Base-by-base conservation (phyloP, 208 protist species). In the Kentomonas sorsogonicus region DNA sequence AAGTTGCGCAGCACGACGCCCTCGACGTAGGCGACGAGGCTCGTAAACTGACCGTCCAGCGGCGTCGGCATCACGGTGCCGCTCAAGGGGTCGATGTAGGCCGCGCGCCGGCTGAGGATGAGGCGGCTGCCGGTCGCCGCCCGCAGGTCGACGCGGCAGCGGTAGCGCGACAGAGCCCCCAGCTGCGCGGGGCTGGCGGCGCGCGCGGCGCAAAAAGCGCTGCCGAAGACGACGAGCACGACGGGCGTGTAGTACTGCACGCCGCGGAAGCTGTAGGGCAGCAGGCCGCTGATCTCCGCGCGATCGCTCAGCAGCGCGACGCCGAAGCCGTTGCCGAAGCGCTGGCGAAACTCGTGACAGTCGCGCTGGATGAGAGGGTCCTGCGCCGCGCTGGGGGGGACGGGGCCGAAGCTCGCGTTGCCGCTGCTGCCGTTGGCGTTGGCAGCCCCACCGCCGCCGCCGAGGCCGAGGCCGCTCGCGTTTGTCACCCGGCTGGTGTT, bases 181-280 rank as follows among this genome's bases (percentile, higher is more conserved):
- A n/a, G 34, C 30, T 30, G 10, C n/a, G 20, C 5, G 9, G 41
- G 3, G 3, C 11, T 4, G 10, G 55, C 2, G 39, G 41, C 1
- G 26, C 2, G 25, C 16, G 15, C 13, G 9, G 5, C 3, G 1
- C 44, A 1, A 10, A 9, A 34, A 16, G 36, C 29, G 0, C 62
- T 63, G 16, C 64, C 63, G 68, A 66, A 69, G 50, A 89, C 47
- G 50, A 70, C 63, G 7, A 92, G 61, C 40, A 92, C 74, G 6
- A 92, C 72, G 10, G 85, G 85, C 1, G 85, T 87, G 61, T 85
- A 87, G 54, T 92, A 92, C 41, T 77, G 63, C 1, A 39, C 47
- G n/a, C 60, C 67, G 7, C 67, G 69, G 69, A 77, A 92, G 3
- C 33, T 70, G 69, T 92, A 92, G 33, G 80, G 80, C 27, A 92